A percentile compares a stretch with the other conserved stretches of the same genome.
Conservation (phyloP, 2,329 filamentous ascomycete species). For the Didymella sp. region DNA sequence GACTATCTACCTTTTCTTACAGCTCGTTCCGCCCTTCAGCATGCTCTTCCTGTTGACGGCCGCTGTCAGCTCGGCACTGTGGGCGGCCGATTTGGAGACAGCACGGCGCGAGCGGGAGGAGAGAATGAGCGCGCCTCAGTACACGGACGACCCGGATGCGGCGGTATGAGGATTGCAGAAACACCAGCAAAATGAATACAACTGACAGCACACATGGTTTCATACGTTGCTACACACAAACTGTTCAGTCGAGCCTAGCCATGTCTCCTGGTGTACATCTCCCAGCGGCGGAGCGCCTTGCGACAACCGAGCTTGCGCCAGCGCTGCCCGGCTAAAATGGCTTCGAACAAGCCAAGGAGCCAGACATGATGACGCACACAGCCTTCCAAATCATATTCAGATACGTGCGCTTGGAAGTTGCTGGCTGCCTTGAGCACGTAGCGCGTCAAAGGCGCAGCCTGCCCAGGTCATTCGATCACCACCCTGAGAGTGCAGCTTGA, state of each 20-base stretch:
- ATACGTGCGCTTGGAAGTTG: background rate
- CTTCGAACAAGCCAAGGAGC: background rate
- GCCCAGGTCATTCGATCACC: background rate
- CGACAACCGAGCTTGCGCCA: slow-evolving; percentile 1
- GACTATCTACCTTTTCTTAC: slow-evolving; percentile 79
- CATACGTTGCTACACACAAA: background rate
- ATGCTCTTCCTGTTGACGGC: slow-evolving; percentile 94
- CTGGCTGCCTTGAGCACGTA: background rate
- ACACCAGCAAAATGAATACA: background rate
- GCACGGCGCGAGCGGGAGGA: slow-evolving; percentile 37
- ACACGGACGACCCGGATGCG: slow-evolving; percentile 41
- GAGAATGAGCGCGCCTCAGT: slow-evolving; percentile 27
- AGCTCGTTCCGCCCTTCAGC: slow-evolving; percentile 88
- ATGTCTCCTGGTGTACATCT: background rate
- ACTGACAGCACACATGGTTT: background rate
- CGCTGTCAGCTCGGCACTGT: slow-evolving; percentile 82
- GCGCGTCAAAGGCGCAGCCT: background rate
- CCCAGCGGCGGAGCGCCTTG: background rate
- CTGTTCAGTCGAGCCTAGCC: background rate
- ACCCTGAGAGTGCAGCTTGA: background rate
- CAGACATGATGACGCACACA: background rate
- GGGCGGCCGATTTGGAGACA: slow-evolving; percentile 78
- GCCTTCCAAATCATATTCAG: background rate
- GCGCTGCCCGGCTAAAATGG: slow-evolving; percentile 1
- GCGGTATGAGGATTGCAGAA: slow-evolving; percentile 21